Base-by-base conservation (phyloP, 108 stramenopile genomes). In the Fistulifera pelliculosa region DNA sequence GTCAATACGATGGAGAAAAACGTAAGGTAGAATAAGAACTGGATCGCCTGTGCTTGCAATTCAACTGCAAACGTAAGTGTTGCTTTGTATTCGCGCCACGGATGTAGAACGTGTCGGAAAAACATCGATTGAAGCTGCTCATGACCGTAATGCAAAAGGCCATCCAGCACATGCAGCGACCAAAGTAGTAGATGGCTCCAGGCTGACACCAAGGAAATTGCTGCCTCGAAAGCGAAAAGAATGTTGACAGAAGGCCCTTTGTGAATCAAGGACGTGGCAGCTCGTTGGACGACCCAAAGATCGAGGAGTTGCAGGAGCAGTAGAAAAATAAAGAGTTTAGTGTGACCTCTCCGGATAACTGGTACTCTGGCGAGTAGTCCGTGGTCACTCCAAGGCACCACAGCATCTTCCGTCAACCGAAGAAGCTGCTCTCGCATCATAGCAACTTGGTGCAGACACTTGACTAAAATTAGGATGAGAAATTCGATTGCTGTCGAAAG, bases 1-100 rank as follows among this genome's bases (percentile, higher is more conserved):
- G 86, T 83, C 66, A 96, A 90, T 25, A 99, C 87, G 39, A 96
- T 88, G 35, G 77, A 74, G 68, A 99, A 99, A 65, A 98, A 98
- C 8, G 80, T 74, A 2, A 95, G 24, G 65, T 98, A 96, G 60
- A 95, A 93, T n/a, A 93, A 28, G 56, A 99, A 96, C 61, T 85
- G 89, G 45, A 91, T 71, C 24, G 84, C 81, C 62, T 96, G 91
- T 19, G 93, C 90, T 51, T 90, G 74, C 23, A 99, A 61, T 76
- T 97, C 95, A 16, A 97, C 76, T 18, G 87, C 71, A 58, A 99
- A 85, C n/a, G 80, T 69, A 17, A 87, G 47, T 5, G 83, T 91
- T 27, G 89, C 89, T 54, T 83, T 81, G 47, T 78, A 69, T 18
- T 82, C 80, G 64, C 76, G 86, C 89, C 89, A 90, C 0, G 71